A percentile compares a stretch with the other conserved stretches of the same genome.
These are phyloP conservation scores for Linum trigynum DNA, from an alignment of 345 rosid species.

Conservation along the genomic window DNA sequence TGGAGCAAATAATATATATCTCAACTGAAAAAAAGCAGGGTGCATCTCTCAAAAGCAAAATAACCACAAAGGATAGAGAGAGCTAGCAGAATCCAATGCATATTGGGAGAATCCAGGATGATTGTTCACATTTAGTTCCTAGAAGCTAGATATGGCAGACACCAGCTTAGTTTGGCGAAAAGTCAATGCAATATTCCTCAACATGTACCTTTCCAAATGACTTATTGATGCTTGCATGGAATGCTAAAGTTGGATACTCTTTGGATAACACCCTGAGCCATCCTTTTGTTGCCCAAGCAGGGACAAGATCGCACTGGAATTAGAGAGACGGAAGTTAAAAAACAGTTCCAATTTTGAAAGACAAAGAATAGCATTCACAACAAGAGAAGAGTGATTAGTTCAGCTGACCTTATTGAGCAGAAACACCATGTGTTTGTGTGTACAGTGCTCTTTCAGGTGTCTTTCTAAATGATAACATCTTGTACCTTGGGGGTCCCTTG, in stretches of 20 bases:
- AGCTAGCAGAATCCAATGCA: neutral
- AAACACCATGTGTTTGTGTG: constrained; percentile 83
- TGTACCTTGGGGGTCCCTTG: constrained; percentile 90
- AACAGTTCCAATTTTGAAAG: neutral
- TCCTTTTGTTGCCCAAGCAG: constrained; percentile 93
- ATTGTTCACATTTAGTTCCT: neutral
- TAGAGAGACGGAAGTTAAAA: constrained; percentile 2
- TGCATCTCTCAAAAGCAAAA: neutral
- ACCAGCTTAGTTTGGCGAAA: neutral
- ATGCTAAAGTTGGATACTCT: constrained; percentile 91
- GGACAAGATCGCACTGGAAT: constrained; percentile 83
- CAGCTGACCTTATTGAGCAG: constrained; percentile 70
- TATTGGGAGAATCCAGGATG: neutral
- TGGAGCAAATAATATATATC: neutral
- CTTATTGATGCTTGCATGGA: constrained; percentile 88
- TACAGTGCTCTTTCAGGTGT: constrained; percentile 88
- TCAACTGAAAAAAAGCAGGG: neutral
- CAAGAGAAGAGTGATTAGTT: neutral
- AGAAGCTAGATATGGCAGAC: constrained; percentile 1
- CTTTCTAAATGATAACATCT: constrained; percentile 82
- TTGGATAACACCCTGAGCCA: constrained; percentile 85
- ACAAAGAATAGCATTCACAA: neutral
- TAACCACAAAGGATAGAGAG: neutral
- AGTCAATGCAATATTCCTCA: neutral
- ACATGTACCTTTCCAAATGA: constrained; percentile 80